Evolutionary conservation across 306 rosid genomes (phyloP).

Genomic region (Quercus dentata): DNA sequence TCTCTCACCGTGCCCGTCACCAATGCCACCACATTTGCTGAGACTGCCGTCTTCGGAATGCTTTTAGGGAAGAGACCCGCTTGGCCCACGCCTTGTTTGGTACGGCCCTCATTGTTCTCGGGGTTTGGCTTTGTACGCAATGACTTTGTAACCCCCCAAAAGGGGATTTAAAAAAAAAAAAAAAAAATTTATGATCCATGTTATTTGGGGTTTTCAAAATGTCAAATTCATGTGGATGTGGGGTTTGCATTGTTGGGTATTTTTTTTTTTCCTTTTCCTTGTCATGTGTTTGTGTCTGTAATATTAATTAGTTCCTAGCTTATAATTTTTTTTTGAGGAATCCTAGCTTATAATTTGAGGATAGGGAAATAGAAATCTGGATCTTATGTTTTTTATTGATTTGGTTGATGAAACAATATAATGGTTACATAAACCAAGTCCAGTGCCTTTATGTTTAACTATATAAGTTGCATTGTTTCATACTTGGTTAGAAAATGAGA

Average conservation of each 20-base stretch:
- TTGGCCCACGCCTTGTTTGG: slow-evolving; percentile 62
- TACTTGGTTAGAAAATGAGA: background rate
- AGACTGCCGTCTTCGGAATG: slow-evolving; percentile 71
- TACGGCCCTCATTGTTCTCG: slow-evolving; percentile 62
- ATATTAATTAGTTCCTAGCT: background rate
- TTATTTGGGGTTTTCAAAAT: background rate
- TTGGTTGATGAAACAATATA: background rate
- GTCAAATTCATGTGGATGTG: background rate
- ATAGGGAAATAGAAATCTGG: too few relatives aligned
- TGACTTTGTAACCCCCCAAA: slow-evolving; percentile 1
- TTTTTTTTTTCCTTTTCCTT: background rate
- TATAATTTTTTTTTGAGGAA: background rate
- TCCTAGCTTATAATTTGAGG: background rate
- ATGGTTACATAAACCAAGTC: background rate
- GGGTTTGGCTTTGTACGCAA: slow-evolving; percentile 64
- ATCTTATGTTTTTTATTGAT: background rate
- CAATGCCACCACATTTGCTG: slow-evolving; percentile 86
- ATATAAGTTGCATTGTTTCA: background rate
- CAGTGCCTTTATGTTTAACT: background rate
- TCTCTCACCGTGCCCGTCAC: slow-evolving; percentile 90
- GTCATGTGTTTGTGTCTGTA: background rate
- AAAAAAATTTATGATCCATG: background rate
- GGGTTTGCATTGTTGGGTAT: background rate
- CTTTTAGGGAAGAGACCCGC: slow-evolving; percentile 64
- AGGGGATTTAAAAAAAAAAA: background rate